phyloP scores from a whole-genome alignment of 371 early-diverging fungal genomes.

The Mortierella sp. region DNA sequence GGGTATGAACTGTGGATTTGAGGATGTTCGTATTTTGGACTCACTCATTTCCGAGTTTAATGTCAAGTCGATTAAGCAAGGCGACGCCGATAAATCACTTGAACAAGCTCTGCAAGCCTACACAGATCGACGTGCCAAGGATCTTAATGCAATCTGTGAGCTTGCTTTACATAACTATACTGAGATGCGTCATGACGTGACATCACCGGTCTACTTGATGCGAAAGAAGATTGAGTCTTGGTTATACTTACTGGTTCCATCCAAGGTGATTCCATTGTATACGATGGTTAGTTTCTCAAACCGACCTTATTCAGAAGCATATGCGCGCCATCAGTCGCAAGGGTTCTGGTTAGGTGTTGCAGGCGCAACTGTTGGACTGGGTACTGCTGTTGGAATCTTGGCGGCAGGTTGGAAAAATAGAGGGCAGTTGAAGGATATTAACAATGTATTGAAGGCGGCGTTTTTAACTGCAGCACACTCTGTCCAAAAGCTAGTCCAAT shows the following conservation, averaged over 20 bases:
- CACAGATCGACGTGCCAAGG: slow-evolving; percentile 76
- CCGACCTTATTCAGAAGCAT: slow-evolving; percentile 86
- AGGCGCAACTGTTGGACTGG: slow-evolving; percentile 37
- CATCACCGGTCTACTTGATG: slow-evolving; percentile 74
- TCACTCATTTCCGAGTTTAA: slow-evolving; percentile 70
- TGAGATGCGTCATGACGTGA: slow-evolving; percentile 94
- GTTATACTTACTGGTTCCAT: slow-evolving; percentile 82
- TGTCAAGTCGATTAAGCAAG: slow-evolving; percentile 50
- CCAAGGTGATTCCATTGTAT: slow-evolving; percentile 87
- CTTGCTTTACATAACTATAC: slow-evolving; percentile 94
- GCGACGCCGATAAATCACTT: slow-evolving; percentile 58
- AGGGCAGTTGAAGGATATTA: slow-evolving; percentile 24
- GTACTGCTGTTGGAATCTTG: slow-evolving; percentile 36
- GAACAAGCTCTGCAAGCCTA: slow-evolving; percentile 79
- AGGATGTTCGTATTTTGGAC: slow-evolving; percentile 89
- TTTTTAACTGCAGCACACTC: slow-evolving; percentile 29
- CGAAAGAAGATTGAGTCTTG: slow-evolving; percentile 84
- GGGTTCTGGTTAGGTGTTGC: slow-evolving; percentile 64
- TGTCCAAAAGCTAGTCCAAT: slow-evolving; percentile 38
- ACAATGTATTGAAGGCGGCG: slow-evolving; percentile 33
- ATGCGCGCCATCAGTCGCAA: slow-evolving; percentile 71
- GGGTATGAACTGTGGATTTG: slow-evolving; percentile 99
- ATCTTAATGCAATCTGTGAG: slow-evolving; percentile 94
- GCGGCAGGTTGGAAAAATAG: slow-evolving; percentile 38
- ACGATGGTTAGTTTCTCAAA: slow-evolving; percentile 96